phyloP scores from a whole-genome alignment of 2,329 filamentous ascomycete genomes.

The Trichoderma sp. region DNA sequence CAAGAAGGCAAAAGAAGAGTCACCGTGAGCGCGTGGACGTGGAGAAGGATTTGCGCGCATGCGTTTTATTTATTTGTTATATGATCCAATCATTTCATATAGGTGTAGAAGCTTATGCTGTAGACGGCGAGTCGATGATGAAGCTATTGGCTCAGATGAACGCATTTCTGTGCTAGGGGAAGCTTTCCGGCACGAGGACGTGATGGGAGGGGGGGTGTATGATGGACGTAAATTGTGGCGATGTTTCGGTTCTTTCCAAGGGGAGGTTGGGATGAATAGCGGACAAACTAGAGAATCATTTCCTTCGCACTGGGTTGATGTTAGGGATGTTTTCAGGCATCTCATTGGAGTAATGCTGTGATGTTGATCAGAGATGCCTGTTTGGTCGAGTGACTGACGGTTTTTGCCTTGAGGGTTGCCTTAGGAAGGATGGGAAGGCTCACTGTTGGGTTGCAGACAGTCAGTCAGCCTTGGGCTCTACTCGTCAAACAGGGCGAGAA shows the following conservation, averaged over 20 bases:
- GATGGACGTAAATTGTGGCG: conserved; percentile 8
- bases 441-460: neutral
- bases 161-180: neutral
- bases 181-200: neutral
- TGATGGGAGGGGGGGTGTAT: neutral
- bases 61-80: no score
- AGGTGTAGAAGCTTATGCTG: neutral
- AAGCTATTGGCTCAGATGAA: neutral
- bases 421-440: neutral
- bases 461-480: conserved; percentile 18
- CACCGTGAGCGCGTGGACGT: conserved; percentile 6
- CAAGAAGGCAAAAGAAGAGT: neutral
- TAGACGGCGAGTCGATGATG: neutral
- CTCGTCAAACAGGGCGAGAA: neutral
- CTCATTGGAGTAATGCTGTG: conserved; percentile 3
- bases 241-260: neutral
- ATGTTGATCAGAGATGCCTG: neutral
- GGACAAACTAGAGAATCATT: neutral
- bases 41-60: neutral
- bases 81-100: neutral
- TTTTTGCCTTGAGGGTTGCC: neutral
- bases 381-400: neutral
- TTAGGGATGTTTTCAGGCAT: neutral
- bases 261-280: neutral
- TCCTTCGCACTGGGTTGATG: conserved; percentile 17